Conservation (phyloP, 805 yeast genomes). For the Kuraishia molischiana region DNA sequence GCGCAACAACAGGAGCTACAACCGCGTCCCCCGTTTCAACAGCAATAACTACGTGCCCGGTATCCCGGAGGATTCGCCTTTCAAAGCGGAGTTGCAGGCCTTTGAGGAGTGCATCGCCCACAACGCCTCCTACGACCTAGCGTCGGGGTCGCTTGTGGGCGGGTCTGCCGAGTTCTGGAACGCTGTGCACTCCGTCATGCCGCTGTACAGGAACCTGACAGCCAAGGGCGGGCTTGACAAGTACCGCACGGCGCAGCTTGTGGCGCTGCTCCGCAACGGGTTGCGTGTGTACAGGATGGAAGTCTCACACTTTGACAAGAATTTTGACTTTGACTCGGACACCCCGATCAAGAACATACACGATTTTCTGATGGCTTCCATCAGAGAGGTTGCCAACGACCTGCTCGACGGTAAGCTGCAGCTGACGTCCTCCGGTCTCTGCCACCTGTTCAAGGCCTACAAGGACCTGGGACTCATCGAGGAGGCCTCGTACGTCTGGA, state of each 20-base stretch:
- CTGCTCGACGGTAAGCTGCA: conserved; percentile 31
- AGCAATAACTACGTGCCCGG: conserved; percentile 1
- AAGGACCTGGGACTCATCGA: conserved; percentile 50
- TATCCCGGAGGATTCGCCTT: conserved; percentile 29
- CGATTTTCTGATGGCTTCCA: conserved; percentile 34
- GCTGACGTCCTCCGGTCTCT: conserved; percentile 43
- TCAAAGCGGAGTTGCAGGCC: conserved; percentile 37
- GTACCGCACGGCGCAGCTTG: conserved; percentile 35
- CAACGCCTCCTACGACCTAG: conserved; percentile 24
- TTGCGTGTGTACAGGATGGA: conserved; percentile 46
- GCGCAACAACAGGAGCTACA: conserved; percentile 5
- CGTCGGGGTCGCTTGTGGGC: conserved; percentile 26
- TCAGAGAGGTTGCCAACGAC: conserved; percentile 43
- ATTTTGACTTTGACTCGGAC: conserved; percentile 48
- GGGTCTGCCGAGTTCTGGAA: conserved; percentile 41
- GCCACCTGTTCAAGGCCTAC: conserved; percentile 46
- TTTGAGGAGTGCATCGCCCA: conserved; percentile 38
- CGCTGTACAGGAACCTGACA: conserved; percentile 35
- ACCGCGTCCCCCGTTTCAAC: conserved; percentile 2
- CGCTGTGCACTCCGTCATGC: conserved; percentile 40
- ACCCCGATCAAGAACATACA: conserved; percentile 48
- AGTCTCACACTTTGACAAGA: conserved; percentile 43
- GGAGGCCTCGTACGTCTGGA: conserved; percentile 68
- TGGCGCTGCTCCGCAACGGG: conserved; percentile 44
- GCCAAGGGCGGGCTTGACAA: conserved; percentile 37